Evolutionary conservation across 1,284 basidiomycete species (phyloP).

Genomic region (Fistulinella cinereoalba): DNA sequence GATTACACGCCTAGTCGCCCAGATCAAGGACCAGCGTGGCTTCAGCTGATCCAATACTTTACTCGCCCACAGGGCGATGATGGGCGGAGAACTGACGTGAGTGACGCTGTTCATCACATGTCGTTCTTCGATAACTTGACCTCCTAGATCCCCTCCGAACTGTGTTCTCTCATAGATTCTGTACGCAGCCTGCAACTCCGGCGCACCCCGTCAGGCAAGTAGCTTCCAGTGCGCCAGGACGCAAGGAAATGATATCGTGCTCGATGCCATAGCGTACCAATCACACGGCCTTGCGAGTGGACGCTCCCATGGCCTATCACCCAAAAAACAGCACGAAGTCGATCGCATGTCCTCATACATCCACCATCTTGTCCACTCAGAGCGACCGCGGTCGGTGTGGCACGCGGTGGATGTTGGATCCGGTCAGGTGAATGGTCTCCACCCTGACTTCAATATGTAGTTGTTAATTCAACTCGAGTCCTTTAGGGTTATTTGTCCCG

Average conservation of each 20-base stretch:
- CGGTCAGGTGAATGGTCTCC: conserved; percentile 43
- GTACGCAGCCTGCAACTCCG: conserved; percentile 29
- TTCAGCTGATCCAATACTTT: conserved; percentile 27
- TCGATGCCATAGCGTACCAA: conserved; percentile 10
- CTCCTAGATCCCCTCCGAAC: conserved; percentile 26
- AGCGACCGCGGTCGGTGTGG: conserved; percentile 16
- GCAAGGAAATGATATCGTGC: not conserved
- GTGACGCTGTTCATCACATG: conserved; percentile 1
- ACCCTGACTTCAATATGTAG: not conserved
- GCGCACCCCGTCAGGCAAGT: conserved; percentile 20
- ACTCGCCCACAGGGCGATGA: conserved; percentile 14
- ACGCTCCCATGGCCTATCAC: conserved; percentile 45
- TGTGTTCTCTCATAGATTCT: conserved; percentile 23
- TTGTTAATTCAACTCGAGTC: conserved; percentile 2
- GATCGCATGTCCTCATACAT: conserved; percentile 44
- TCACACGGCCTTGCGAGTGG: not conserved
- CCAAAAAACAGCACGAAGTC: conserved; percentile 56
- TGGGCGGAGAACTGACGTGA: conserved; percentile 12
- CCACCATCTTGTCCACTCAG: conserved; percentile 21
- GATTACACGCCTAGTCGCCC: conserved; percentile 4
- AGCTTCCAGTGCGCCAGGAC: not conserved
- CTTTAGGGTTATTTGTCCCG: conserved; percentile 51
- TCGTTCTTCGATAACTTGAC: not conserved
- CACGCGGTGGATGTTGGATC: conserved; percentile 53
- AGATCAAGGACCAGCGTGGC: conserved; percentile 21